Conservation (phyloP, 148 eudicot species). For the Arbutus unedo region DNA sequence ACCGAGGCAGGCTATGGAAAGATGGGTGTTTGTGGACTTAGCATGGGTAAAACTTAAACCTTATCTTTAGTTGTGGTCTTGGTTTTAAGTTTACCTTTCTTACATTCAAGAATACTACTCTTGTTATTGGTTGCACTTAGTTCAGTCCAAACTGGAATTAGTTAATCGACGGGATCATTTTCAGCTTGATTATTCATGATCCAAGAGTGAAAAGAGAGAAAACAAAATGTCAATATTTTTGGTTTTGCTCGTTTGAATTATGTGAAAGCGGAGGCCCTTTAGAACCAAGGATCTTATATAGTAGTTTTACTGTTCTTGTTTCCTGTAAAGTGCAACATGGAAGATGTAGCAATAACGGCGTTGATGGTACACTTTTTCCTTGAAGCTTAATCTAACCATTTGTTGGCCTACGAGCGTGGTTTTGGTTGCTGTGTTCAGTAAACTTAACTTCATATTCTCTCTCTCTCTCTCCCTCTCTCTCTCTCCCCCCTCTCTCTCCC, state of each 20-base stretch:
- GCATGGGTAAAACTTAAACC: slow-evolving; percentile 77
- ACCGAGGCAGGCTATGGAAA: slow-evolving; percentile 83
- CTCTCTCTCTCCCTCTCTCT: background rate
- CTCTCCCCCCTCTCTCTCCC: background rate
- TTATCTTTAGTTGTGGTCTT: background rate
- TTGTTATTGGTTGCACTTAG: background rate
- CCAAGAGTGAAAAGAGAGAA: background rate
- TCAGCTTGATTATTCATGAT: background rate
- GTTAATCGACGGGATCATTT: background rate
- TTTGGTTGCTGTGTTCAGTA: background rate
- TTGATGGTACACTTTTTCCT: background rate
- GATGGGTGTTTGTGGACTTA: slow-evolving; percentile 94
- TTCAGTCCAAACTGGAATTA: background rate
- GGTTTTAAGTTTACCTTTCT: background rate
- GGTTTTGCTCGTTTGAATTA: background rate
- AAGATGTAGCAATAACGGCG: background rate
- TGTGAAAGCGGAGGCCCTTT: background rate
- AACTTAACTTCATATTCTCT: background rate
- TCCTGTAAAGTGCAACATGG: background rate
- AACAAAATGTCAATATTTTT: background rate
- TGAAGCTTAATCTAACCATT: background rate
- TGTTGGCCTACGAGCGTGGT: background rate
- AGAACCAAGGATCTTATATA: background rate
- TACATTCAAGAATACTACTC: background rate
- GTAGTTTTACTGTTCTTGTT: background rate